Evolutionary conservation across 1,284 basidiomycete species (phyloP), one percentile per base, ranked within the genome.

Genomic region (Sutorius eximius): DNA sequence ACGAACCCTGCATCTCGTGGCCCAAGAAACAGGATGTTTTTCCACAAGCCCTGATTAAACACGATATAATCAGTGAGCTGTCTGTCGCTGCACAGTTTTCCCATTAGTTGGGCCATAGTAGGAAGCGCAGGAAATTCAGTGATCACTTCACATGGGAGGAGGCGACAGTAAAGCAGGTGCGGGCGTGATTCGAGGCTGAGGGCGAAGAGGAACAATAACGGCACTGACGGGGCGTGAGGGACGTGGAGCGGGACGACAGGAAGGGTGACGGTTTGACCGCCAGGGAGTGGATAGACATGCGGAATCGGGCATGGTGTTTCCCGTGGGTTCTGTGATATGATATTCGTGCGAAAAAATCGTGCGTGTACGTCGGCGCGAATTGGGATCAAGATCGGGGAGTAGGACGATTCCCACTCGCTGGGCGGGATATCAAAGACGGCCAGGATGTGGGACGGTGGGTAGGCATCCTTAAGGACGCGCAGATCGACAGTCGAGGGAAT

Each of bases 101-200:
- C 70, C 69, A 79, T 66, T 18, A 62, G 71, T 32, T 74, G 69
- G 1, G 82, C 75, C 83, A 87, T 86, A 12, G 76, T 75, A 4
- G 79, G 73, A 13, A 77, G 74, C 45, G 83, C 78, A 2, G 86
- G 78, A 59, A 75, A 78, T 66, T 79, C 77, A 43, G 64, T 72
- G 34, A 78, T 72, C 45, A 73, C 76, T 54, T 69, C 65, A 8
- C 64, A 40, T 0, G 77, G 77, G 37, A 79, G 73, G 44, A 78
- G 64, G 51, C 64, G 67, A 13, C 73, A 71, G 30, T 63, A 74
- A 40, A 78, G 67, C n/a, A 69, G 51, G 43, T 71, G 69, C 4
- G 68, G 63, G 16, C 65, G 66, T 6, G 56, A 42, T 55, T 73
- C 72, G 36, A 73, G 61, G 11, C 71, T 64, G 5, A 74, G 60